Evolutionary conservation across 1,284 basidiomycete species (phyloP), one percentile per base, ranked within the genome.

Genomic region (Xerocomus minutiporus): DNA sequence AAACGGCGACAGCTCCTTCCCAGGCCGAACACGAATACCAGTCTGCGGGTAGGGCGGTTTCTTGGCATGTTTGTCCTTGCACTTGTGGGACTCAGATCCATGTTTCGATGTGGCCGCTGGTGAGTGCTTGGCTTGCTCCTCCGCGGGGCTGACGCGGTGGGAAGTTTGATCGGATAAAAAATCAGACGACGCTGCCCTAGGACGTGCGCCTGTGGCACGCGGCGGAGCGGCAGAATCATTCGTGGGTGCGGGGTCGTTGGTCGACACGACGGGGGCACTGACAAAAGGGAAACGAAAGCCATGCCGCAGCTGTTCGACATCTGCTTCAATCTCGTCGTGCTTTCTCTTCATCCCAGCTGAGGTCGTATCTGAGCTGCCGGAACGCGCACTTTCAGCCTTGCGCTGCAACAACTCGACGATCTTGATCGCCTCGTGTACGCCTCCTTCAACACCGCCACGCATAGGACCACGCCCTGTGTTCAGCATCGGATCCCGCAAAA

Each of bases 301-400:
- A 13, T 64, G 60, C 12, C 59, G 59, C 25, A 68, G 41, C 20
- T 63, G 61, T 48, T 66, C 64, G 26, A 66, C 58, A 39, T 68
- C 69, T n/a, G 64, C 56, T 15, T 80, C 80, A 2, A 73, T 70
- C 43, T 77, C 75, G 38, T 70, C 71, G 35, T 75, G 77, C 61
- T 84, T 85, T 59, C 83, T 68, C 71, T 85, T 86, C 61, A 71
- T 65, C 11, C 74, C 73, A 23, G 67, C 59, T 3, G 57, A 60
- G 40, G 45, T 2, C 31, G 53, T 15, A 48, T 55, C 53, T 48
- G 58, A 44, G 49, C 47, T 44, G 31, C 56, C 59, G 17, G 55
- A 55, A 29, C 69, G 68, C 15, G 64, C 67, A 11, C 59, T 63
- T 58, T 78, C 75, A 0, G 76, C 78, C 59, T 78, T 80, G 61